Percentiles rank a stretch among this genome's conserved stretches.
Evolutionary conservation across 164 flowering plant genomes (phyloP).

Genomic region (Berberis thunbergii): DNA sequence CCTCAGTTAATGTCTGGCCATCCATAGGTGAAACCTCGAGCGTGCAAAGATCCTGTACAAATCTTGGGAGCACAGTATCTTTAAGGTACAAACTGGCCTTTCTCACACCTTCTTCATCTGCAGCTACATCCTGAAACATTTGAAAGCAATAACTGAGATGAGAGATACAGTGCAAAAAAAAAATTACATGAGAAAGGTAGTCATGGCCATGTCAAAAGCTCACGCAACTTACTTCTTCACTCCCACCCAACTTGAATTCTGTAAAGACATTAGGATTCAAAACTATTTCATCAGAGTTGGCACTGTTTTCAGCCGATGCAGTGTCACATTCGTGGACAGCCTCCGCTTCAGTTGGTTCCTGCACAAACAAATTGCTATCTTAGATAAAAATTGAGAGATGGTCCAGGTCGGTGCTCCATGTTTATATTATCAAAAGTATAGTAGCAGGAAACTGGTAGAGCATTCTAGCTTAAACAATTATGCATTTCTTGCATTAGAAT

Average conservation of each 20-base stretch:
- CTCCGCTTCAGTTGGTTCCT: slow-evolving; percentile 28
- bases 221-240: slow-evolving; percentile 41
- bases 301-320: slow-evolving; percentile 23
- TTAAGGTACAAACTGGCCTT: slow-evolving; percentile 64
- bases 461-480: no score
- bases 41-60: slow-evolving; percentile 83
- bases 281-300: slow-evolving; percentile 30
- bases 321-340: slow-evolving; percentile 23
- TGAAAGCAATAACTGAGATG: slow-evolving; percentile 1
- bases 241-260: slow-evolving; percentile 78
- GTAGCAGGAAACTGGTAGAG: no score
- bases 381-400: not conserved
- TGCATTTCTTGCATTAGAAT: no score
- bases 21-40: slow-evolving; percentile 99
- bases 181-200: not conserved
- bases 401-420: no score
- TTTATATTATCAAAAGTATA: no score
- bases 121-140: slow-evolving; percentile 56
- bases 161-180: not conserved
- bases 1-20: slow-evolving; percentile 96
- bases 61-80: slow-evolving; percentile 80
- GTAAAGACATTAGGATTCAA: slow-evolving; percentile 94
- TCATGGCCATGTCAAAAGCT: not conserved
- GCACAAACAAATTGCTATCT: not conserved
- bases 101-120: slow-evolving; percentile 84